Evolutionary conservation across 2,329 filamentous ascomycete genomes (phyloP).

Genomic region (Neonectria neomacrospora): DNA sequence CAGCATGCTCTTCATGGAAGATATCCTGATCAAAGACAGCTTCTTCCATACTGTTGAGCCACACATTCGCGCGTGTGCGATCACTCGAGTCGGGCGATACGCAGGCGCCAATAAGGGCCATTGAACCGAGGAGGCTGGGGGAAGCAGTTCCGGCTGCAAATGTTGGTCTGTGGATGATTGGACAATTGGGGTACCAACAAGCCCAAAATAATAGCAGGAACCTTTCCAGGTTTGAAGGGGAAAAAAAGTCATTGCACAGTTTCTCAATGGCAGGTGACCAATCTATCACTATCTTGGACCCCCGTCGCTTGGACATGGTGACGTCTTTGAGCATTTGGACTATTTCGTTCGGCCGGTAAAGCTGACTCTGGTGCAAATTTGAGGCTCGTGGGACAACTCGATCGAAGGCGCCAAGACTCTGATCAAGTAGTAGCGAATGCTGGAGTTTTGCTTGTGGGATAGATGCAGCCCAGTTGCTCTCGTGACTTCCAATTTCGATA

Average conservation of each 20-base stretch:
- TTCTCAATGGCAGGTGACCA: constrained; percentile 8
- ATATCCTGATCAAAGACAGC: neutral
- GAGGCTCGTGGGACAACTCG: neutral
- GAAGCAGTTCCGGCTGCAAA: neutral
- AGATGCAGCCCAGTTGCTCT: neutral
- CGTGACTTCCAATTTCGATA: neutral
- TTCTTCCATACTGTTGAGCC: constrained; percentile 17
- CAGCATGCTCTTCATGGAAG: neutral
- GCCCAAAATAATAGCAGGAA: constrained; percentile 8
- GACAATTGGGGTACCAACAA: constrained; percentile 9
- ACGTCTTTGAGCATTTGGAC: constrained; percentile 1
- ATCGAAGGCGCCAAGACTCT: neutral
- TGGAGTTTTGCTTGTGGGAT: neutral
- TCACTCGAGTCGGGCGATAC: constrained; percentile 5
- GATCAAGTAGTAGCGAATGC: neutral
- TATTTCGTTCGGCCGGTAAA: neutral
- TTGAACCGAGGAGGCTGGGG: neutral
- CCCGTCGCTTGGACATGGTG: constrained; percentile 3
- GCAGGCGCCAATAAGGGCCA: constrained; percentile 11
- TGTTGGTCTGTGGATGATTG: constrained; percentile 4
- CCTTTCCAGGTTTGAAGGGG: constrained; percentile 1
- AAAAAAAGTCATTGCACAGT: constrained; percentile 5
- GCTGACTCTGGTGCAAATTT: neutral
- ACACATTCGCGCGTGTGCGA: neutral
- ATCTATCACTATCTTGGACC: neutral